phyloP scores from a whole-genome alignment of 768 basidiomycete genomes.

The Imleria badia region DNA sequence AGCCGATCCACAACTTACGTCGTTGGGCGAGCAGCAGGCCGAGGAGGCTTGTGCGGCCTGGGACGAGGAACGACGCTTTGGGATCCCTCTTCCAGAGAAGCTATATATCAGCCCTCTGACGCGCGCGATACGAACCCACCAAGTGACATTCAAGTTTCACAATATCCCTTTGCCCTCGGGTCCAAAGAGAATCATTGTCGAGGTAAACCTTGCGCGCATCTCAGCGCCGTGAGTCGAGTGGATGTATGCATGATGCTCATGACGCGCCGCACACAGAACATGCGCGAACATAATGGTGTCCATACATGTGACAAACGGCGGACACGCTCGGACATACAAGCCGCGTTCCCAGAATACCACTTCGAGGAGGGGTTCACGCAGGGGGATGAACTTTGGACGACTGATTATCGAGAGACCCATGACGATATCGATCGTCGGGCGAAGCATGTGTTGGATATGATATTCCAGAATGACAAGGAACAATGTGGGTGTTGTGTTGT shows the following conservation, averaged over 20 bases:
- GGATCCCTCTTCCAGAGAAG: conserved; percentile 20
- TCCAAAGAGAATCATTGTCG: conserved; percentile 46
- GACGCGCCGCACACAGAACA: conserved; percentile 46
- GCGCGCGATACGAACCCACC: conserved; percentile 57
- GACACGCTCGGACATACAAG: conserved; percentile 46
- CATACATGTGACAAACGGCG: conserved; percentile 73
- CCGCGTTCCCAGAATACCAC: conserved; percentile 39
- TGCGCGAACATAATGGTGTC: conserved; percentile 61
- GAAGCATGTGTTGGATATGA: conserved; percentile 48
- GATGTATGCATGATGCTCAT: neutral
- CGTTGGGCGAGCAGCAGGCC: conserved; percentile 58
- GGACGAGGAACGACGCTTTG: conserved; percentile 11
- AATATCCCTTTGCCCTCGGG: conserved; percentile 29
- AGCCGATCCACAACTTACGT: conserved; percentile 54
- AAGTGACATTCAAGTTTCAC: conserved; percentile 45
- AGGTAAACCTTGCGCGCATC: conserved; percentile 42
- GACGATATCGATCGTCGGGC: conserved; percentile 46
- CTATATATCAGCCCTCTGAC: conserved; percentile 49
- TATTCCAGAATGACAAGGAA: conserved; percentile 45
- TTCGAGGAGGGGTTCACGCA: conserved; percentile 63
- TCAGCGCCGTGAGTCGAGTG: neutral
- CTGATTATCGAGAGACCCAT: conserved; percentile 21
- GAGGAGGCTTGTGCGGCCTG: conserved; percentile 19
- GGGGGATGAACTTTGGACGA: conserved; percentile 58
- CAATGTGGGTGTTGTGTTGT: conserved; percentile 42